Base-by-base conservation (phyloP, 352 stramenopile genomes). In the Phytophthora sp. region DNA sequence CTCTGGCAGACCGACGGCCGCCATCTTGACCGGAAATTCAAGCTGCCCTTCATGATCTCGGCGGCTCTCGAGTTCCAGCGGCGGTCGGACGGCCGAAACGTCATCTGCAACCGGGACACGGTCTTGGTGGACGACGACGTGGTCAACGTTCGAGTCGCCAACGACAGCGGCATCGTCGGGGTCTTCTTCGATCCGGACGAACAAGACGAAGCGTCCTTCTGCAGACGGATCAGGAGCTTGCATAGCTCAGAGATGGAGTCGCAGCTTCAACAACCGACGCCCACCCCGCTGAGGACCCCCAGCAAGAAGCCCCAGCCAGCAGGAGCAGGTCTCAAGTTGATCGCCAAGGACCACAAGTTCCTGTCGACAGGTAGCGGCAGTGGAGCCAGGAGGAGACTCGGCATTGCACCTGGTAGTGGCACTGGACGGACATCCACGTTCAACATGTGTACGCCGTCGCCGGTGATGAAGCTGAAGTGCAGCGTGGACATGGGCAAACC, bases 91-190 rank as follows among this genome's bases (percentile, higher is more conserved):
- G 47, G 47, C 4, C 27, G 41, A 7, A 26, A 13, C 80, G 44
- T 44, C 49, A 26, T 95, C 7, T 56, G 80, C 44, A 93, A 87
- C 50, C 58, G 69, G 1, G 79, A 95, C 56, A 93, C 85, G 12
- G 78, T 93, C 49, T 77, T 95, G 8, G 82, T 95, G 39, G 87
- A 95, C 61, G 87, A 95, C 49, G 86, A 93, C 55, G 75, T 75
- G 11, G 73, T 87, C 38, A 95, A 95, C 53, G 73, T 95, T 30
- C 76, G 79, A 21, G 83, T 91, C 8, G 84, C 85, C 29, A 86
- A 80, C 42, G 83, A 95, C 61, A 86, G 82, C 57, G 87, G 87
- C 61, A 81, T 93, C 29, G 66, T 84, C 1, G 85, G 80, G 31
- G 72, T 95, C 27, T 87, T 82, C 63, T 95, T 91, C 54, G 84